Percentiles rank a stretch among this genome's conserved stretches.
phyloP scores from a whole-genome alignment of 768 basidiomycete species.

The Trametes sanguinea region DNA sequence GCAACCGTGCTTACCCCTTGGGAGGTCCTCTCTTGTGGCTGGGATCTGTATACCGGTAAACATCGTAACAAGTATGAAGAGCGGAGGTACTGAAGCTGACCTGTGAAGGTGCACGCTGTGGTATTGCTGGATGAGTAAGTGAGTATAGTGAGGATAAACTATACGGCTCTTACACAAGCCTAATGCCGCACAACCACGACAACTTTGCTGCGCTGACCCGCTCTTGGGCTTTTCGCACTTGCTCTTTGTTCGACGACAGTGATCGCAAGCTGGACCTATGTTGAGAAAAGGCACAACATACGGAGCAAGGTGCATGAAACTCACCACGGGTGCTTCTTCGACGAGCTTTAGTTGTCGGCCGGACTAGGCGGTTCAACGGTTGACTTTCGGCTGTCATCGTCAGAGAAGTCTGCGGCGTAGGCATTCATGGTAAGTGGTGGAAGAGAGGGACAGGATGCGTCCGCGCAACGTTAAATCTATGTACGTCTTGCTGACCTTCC shows the following conservation, averaged over 20 bases:
- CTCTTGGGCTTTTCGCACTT: constrained; percentile 36
- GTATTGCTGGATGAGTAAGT: background rate
- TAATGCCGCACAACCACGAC: constrained; percentile 34
- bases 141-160: constrained; percentile 1
- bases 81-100: constrained; percentile 7
- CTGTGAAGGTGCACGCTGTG: constrained; percentile 33
- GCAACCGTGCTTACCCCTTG: constrained; percentile 29
- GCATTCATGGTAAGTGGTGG: constrained; percentile 25
- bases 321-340: constrained; percentile 32
- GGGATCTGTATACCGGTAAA: constrained; percentile 21
- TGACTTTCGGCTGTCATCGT: constrained; percentile 28
- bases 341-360: constrained; percentile 15
- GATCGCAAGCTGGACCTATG: constrained; percentile 36
- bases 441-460: constrained; percentile 5
- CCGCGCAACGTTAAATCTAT: constrained; percentile 17
- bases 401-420: constrained; percentile 27
- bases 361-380: constrained; percentile 11
- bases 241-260: constrained; percentile 41
- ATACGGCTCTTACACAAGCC: constrained; percentile 29
- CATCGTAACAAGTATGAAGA: background rate
- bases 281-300: background rate
- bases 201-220: constrained; percentile 24
- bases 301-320: background rate
- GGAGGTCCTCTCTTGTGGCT: constrained; percentile 38
- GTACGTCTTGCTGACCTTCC: constrained; percentile 7